Evolutionary conservation across 352 stramenopile species (phyloP), one percentile per base, ranked within the genome.

Genomic region (Pythium myriotylum): DNA sequence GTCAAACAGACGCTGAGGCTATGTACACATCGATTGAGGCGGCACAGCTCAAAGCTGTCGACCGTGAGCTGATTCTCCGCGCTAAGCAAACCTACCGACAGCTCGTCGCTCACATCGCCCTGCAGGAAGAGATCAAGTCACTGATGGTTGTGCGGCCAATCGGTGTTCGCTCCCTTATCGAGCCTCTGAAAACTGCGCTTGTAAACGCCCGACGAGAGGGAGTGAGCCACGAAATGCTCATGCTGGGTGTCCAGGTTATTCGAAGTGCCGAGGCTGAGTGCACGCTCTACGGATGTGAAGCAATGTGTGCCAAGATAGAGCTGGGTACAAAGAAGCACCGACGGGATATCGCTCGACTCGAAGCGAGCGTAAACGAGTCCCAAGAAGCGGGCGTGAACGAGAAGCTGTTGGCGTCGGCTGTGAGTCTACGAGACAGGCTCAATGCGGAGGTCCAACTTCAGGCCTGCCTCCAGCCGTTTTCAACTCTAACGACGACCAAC

Each of bases 121-220:
- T 94, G 16, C 78, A 92, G 48, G 77, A 94, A 69, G 85, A 92
- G 72, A 84, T 92, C 51, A 89, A 92, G 65, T 69, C 77, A 59
- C 66, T 92, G 45, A 74, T 92, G 46, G 70, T 79, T 16, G 71
- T 79, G 9, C 79, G 85, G 8, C 85, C 85, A 1, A 87, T 94
- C 37, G 83, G 77, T n/a, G 79, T 88, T 37, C 80, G 83, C 1
- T 89, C 83, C 22, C 72, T 89, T 7, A 62, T 92, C 9, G 71
- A 86, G 52, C 73, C 81, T 13, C 68, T 94, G 16, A 89, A 87
- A 53, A 68, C 67, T 9, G 70, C 82, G 17, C 65, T 92, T 32
- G 58, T 76, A 10, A 68, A 76, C 27, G 85, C 83, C 1, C 70
- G 70, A 29, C 67, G 69, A 1, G 83, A 88, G 27, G 48, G 67